phyloP scores from a whole-genome alignment of 192 early-diverging fungal genomes.

The Coemansia sp. region DNA sequence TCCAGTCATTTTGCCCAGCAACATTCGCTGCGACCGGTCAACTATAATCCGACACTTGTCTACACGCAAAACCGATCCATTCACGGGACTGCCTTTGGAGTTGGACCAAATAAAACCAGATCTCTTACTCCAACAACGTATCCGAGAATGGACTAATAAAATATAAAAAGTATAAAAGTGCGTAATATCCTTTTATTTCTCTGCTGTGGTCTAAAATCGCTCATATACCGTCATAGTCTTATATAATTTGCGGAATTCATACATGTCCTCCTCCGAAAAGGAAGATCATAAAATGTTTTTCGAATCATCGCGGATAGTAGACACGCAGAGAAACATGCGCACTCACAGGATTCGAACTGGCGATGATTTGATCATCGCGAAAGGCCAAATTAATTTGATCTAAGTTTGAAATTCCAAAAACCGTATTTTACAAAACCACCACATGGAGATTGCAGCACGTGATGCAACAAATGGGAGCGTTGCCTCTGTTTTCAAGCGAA shows the following conservation, averaged over 20 bases:
- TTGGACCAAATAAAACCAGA: slow-evolving; percentile 15
- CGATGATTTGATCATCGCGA: not conserved
- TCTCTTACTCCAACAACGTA: slow-evolving; percentile 20
- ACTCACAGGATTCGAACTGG: slow-evolving; percentile 14
- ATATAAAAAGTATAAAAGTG: slow-evolving; percentile 3
- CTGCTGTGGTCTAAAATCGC: slow-evolving; percentile 4
- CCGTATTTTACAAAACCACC: not conserved
- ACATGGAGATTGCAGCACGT: too few relatives aligned
- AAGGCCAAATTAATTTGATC: not conserved
- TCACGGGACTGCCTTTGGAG: slow-evolving; percentile 29
- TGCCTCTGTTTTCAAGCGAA: too few relatives aligned
- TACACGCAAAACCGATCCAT: slow-evolving; percentile 25
- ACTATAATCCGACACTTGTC: slow-evolving; percentile 27
- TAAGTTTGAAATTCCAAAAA: not conserved
- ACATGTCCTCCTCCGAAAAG: slow-evolving; percentile 8
- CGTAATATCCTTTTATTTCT: not conserved
- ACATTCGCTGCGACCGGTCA: slow-evolving; percentile 22
- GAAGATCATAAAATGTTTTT: slow-evolving; percentile 18
- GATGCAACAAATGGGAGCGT: too few relatives aligned
- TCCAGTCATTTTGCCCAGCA: slow-evolving; percentile 30
- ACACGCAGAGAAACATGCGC: too few relatives aligned
- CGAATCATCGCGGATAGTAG: slow-evolving; percentile 24
- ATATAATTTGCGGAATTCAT: slow-evolving; percentile 17
- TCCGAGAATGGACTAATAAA: slow-evolving; percentile 17
- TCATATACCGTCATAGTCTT: slow-evolving; percentile 52